Evolutionary conservation across 495 filamentous ascomycete species (phyloP).

Genomic region (Delitschia confertaspora): DNA sequence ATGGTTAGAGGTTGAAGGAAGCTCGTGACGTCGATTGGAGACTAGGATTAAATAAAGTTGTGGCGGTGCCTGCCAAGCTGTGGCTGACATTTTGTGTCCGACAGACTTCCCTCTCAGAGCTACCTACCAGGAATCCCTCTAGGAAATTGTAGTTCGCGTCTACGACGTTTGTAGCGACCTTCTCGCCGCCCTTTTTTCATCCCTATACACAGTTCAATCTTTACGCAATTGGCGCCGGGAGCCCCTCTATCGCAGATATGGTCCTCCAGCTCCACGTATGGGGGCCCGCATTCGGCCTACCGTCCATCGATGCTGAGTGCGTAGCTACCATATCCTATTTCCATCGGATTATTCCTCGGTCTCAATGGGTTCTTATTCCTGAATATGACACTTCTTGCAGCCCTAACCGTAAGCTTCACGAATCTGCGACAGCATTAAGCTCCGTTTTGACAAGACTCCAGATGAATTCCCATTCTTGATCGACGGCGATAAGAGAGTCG

Average conservation of each 20-base stretch:
- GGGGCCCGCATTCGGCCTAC: conserved; percentile 79
- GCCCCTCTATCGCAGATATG: conserved; percentile 37
- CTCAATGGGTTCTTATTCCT: conserved; percentile 64
- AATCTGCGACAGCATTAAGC: conserved; percentile 11
- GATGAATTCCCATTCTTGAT: conserved; percentile 66
- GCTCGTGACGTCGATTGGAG: neutral
- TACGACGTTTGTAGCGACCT: too few relatives aligned
- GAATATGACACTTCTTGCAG: conserved; percentile 66
- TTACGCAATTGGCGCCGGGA: too few relatives aligned
- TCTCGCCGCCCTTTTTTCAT: neutral
- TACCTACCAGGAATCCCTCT: too few relatives aligned
- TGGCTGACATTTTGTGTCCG: neutral
- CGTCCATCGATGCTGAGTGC: conserved; percentile 84
- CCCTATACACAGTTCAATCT: neutral
- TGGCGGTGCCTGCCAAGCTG: neutral
- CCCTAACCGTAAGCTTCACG: conserved; percentile 69
- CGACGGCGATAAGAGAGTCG: conserved; percentile 54
- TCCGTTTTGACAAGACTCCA: conserved; percentile 31
- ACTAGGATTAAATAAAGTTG: too few relatives aligned
- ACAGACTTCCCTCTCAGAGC: too few relatives aligned
- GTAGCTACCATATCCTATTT: conserved; percentile 57
- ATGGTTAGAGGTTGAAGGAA: neutral
- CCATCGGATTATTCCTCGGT: conserved; percentile 45
- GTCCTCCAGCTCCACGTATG: conserved; percentile 79
- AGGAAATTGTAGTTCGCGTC: too few relatives aligned